Evolutionary conservation across 371 early-diverging fungal species (phyloP).

Genomic region (Blakeslea trispora): DNA sequence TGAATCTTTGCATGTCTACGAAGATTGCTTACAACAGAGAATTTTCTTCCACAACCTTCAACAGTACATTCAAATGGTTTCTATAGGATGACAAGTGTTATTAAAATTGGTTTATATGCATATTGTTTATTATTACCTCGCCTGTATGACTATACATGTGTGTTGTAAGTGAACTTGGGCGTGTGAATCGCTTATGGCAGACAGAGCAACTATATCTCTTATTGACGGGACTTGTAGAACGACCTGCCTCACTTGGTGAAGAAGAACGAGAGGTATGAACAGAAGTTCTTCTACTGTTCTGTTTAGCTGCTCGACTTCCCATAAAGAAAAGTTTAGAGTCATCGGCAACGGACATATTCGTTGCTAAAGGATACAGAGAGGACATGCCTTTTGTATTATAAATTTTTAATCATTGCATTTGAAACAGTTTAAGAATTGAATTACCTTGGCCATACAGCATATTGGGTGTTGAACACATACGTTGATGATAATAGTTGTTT

Average conservation of each 20-base stretch:
- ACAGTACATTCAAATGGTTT: slow-evolving; percentile 38
- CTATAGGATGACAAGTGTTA: slow-evolving; percentile 6
- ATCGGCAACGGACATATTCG: background rate
- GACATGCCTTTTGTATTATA: background rate
- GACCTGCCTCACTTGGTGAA: background rate
- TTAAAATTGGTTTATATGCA: too few species aligned
- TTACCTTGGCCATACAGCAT: background rate
- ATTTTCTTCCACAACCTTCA: slow-evolving; percentile 33
- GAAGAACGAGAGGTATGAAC: background rate
- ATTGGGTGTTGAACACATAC: background rate
- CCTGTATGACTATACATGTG: slow-evolving; percentile 44
- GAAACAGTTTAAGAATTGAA: background rate
- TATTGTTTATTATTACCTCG: slow-evolving; percentile 22
- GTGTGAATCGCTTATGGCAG: slow-evolving; percentile 37
- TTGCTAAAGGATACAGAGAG: background rate
- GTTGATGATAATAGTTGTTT: background rate
- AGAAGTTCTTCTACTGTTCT: background rate
- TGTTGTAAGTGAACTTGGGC: slow-evolving; percentile 37
- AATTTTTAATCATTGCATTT: too few species aligned
- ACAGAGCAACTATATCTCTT: slow-evolving; percentile 28
- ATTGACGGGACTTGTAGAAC: background rate
- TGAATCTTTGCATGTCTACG: slow-evolving; percentile 44
- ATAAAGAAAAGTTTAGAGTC: background rate
- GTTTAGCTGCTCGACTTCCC: background rate
- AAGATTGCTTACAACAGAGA: slow-evolving; percentile 40